These are phyloP conservation scores for Globisporangium paddicum DNA, from an alignment of 352 stramenopile genomes.

Conservation along the genomic window DNA sequence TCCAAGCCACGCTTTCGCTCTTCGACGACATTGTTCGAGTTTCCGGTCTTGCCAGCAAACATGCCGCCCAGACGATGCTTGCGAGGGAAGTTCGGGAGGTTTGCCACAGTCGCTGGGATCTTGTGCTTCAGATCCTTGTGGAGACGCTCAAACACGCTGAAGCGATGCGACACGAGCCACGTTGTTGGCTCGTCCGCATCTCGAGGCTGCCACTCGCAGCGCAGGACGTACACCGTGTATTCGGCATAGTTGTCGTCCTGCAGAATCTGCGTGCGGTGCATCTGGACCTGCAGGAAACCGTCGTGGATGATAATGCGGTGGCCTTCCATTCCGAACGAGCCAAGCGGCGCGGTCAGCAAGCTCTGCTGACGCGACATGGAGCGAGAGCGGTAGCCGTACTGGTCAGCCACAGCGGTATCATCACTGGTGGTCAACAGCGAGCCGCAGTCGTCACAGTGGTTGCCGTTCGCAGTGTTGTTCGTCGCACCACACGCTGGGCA, in stretches of 20 bases:
- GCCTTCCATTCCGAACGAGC: conserved; percentile 74
- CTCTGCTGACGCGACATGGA: conserved; percentile 56
- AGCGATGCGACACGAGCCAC: conserved; percentile 71
- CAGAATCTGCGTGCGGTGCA: conserved; percentile 81
- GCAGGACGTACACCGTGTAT: conserved; percentile 87
- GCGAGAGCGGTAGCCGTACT: conserved; percentile 58
- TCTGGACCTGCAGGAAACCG: conserved; percentile 79
- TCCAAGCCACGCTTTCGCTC: conserved; percentile 80
- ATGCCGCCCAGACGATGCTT: conserved; percentile 84
- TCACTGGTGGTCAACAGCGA: conserved; percentile 80
- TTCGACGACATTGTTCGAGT: conserved; percentile 83
- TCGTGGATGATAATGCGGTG: conserved; percentile 82
- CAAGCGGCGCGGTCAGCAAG: conserved; percentile 63
- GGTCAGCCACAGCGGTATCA: conserved; percentile 32
- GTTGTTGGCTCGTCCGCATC: conserved; percentile 43
- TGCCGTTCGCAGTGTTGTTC: conserved; percentile 87
- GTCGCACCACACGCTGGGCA: conserved; percentile 79
- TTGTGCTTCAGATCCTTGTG: conserved; percentile 78
- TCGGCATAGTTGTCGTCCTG: conserved; percentile 89
- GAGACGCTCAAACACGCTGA: conserved; percentile 64
- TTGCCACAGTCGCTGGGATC: conserved; percentile 57
- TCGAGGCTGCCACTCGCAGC: conserved; percentile 78
- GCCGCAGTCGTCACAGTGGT: conserved; percentile 84
- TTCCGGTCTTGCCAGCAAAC: conserved; percentile 81
- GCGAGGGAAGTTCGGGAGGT: conserved; percentile 65